These are phyloP conservation scores for Endotrypanum monterogeii DNA, from an alignment of 208 protist species.

Conservation along the genomic window DNA sequence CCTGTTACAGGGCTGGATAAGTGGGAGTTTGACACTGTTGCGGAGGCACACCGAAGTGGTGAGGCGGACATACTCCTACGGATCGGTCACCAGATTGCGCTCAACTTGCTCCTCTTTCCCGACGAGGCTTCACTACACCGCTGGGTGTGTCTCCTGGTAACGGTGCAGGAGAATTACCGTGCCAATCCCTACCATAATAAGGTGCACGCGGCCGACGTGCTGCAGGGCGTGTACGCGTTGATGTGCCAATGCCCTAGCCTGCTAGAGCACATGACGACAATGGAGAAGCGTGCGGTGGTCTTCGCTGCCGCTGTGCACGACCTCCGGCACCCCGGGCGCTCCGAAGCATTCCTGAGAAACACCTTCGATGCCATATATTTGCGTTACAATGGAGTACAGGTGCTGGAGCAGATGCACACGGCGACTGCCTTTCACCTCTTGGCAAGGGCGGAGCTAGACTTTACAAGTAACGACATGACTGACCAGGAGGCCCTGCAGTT, in stretches of 20 bases:
- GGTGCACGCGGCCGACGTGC: constrained; percentile 73
- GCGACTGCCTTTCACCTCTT: constrained; percentile 69
- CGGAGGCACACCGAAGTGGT: constrained; percentile 14
- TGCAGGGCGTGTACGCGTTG: constrained; percentile 65
- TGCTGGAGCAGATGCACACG: constrained; percentile 82
- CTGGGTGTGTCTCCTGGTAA: constrained; percentile 42
- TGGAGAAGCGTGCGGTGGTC: constrained; percentile 65
- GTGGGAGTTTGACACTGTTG: constrained; percentile 32
- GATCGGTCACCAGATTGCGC: constrained; percentile 47
- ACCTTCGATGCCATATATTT: constrained; percentile 65
- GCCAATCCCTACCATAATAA: constrained; percentile 81
- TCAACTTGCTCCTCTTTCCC: constrained; percentile 52
- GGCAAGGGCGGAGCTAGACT: constrained; percentile 46
- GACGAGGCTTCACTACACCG: constrained; percentile 27
- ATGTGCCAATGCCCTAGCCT: constrained; percentile 36
- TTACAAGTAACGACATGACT: constrained; percentile 48
- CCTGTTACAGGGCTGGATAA: constrained; percentile 18
- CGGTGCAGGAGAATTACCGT: constrained; percentile 74
- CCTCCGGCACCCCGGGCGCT: constrained; percentile 73
- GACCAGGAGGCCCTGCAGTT: constrained; percentile 62
- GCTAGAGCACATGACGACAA: constrained; percentile 44
- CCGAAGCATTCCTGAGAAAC: constrained; percentile 50
- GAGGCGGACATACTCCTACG: constrained; percentile 40
- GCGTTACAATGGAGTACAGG: constrained; percentile 45
- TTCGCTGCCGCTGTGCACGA: constrained; percentile 77